phyloP scores from a whole-genome alignment of 495 filamentous ascomycete genomes.

The Melanomma pulvis-pyrius region DNA sequence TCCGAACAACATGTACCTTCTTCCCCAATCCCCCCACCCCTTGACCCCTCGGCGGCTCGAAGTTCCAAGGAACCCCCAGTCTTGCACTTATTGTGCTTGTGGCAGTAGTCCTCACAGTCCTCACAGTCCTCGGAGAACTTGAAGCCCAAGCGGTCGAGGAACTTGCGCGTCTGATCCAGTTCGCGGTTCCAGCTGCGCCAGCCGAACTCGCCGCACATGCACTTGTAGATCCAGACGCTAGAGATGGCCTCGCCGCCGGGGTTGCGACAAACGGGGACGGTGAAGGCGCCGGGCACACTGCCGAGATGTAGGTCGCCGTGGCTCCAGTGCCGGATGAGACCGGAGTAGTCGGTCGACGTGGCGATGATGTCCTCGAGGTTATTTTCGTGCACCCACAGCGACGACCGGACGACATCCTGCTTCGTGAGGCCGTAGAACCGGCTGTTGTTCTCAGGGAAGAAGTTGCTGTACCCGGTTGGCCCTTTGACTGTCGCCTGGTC shows the following conservation, averaged over 20 bases:
- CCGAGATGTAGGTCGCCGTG: background rate
- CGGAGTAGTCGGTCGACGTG: background rate
- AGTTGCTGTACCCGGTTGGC: background rate
- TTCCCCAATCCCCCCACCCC: background rate
- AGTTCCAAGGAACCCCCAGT: background rate
- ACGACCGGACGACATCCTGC: constrained; percentile 7
- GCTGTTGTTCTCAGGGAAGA: background rate
- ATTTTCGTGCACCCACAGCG: constrained; percentile 7
- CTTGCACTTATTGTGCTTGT: background rate
- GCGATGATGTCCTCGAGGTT: background rate
- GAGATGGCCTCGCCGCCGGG: constrained; percentile 10
- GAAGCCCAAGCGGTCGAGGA: background rate
- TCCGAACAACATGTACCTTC: no score
- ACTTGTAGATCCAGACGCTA: constrained; percentile 17
- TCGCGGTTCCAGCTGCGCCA: background rate
- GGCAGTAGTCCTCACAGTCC: constrained; percentile 19
- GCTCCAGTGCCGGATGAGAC: background rate
- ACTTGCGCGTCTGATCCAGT: background rate
- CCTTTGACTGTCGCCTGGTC: background rate
- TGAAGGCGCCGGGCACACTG: background rate
- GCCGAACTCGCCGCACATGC: constrained; percentile 21
- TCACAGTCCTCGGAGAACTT: constrained; percentile 6
- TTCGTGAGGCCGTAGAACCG: background rate
- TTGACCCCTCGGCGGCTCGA: background rate
- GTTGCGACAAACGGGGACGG: constrained; percentile 15